A percentile compares a stretch with the other conserved stretches of the same genome.
These are phyloP conservation scores for Monilinia aucupariae DNA, from an alignment of 2,329 filamentous ascomycete genomes.

Conservation along the genomic window DNA sequence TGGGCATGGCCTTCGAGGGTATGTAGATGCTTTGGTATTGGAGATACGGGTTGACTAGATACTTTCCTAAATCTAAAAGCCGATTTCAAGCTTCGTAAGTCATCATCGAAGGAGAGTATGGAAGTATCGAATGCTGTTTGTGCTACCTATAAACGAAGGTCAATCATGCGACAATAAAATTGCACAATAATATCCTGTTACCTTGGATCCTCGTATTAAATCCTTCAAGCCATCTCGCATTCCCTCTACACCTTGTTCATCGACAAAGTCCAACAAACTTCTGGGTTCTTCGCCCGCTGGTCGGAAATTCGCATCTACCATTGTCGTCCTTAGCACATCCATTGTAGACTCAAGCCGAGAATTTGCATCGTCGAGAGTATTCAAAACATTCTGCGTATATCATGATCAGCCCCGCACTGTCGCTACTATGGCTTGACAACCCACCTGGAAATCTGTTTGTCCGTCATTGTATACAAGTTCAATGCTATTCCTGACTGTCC, in stretches of 20 bases:
- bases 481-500: constrained; percentile 47
- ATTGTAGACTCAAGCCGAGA: constrained; percentile 61
- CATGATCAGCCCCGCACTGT: constrained; percentile 15
- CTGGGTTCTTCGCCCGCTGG: constrained; percentile 53
- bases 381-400: constrained; percentile 47
- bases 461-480: constrained; percentile 52
- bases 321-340: constrained; percentile 55
- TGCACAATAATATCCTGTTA: constrained; percentile 30
- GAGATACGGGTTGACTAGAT: constrained; percentile 33
- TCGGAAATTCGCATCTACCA: constrained; percentile 59
- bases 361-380: constrained; percentile 62
- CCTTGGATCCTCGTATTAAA: constrained; percentile 66
- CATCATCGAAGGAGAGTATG: constrained; percentile 64
- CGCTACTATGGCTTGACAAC: not conserved
- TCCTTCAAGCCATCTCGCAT: constrained; percentile 62
- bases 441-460: constrained; percentile 50
- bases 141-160: constrained; percentile 42
- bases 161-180: not conserved
- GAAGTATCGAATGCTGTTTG: constrained; percentile 68
- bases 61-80: constrained; percentile 35
- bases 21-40: constrained; percentile 44
- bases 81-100: constrained; percentile 59
- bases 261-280: constrained; percentile 69
- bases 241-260: constrained; percentile 61
- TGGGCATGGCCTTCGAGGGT: constrained; percentile 55